Percentiles rank a stretch among this genome's conserved stretches.
These are phyloP conservation scores for Backusella circina DNA, from an alignment of 192 early-diverging fungal species.

Conservation along the genomic window DNA sequence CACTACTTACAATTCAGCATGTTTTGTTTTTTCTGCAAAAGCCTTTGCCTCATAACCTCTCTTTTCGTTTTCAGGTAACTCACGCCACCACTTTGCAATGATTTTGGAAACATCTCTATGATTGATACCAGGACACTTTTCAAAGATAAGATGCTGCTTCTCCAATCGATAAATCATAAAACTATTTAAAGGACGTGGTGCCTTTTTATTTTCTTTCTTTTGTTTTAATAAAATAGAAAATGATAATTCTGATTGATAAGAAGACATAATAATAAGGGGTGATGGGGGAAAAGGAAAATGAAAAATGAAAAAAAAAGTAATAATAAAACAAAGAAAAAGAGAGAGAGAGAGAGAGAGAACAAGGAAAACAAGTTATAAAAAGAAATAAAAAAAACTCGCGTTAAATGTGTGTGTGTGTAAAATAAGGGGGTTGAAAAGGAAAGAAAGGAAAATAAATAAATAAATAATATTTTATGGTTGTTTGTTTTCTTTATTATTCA, in stretches of 20 bases:
- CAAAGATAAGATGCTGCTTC: slow-evolving; percentile 52
- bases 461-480: neutral
- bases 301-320: neutral
- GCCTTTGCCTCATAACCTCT: slow-evolving; percentile 48
- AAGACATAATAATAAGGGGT: neutral
- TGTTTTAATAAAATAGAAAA: slow-evolving; percentile 4
- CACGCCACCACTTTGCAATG: slow-evolving; percentile 58
- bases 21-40: slow-evolving; percentile 42
- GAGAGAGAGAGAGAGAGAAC: neutral
- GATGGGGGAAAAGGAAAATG: neutral
- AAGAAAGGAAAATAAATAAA: neutral
- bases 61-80: slow-evolving; percentile 50
- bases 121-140: slow-evolving; percentile 45
- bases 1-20: slow-evolving; percentile 33
- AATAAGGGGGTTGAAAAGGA: neutral
- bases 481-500: neutral
- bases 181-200: slow-evolving; percentile 56
- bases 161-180: slow-evolving; percentile 63
- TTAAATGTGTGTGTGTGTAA: neutral
- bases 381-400: neutral
- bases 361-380: neutral
- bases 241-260: neutral
- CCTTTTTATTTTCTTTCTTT: neutral
- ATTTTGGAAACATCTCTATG: slow-evolving; percentile 61
- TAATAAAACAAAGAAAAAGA: neutral